Evolutionary conservation across 768 basidiomycete genomes (phyloP), one percentile per base, ranked within the genome.

Genomic region (Baorangia bicolor): DNA sequence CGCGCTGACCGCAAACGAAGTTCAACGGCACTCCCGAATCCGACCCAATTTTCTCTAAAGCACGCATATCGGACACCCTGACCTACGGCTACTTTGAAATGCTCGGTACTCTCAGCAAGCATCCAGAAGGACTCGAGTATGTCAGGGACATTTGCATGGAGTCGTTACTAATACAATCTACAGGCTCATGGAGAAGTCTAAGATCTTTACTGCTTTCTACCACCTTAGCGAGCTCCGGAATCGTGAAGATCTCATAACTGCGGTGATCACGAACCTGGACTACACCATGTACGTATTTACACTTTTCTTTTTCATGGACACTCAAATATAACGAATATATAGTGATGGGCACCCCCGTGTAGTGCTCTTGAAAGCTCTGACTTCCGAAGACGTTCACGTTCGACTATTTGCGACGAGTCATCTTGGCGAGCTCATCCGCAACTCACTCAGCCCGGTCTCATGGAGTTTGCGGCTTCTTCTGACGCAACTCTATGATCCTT

Each of bases 331-430:
- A 55, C 37, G 30, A 53, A n/a, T 34, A 39, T 37, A 37, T 28
- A 98, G 96, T 57, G 94, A 98, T 71, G 94, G 95, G 0, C 97
- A 99, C 71, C 82, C 94, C 0, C 86, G 97, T 20, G 91, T 98
- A 41, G 86, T 99, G 13, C 72, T 99, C 21, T 93, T 92, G 16
- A 98, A 98, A 67, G 92, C 95, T 0, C 75, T 99, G 46, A 98
- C 96, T 0, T 98, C 96, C 0, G 92, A 86, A 68, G 94, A 94
- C 72, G 88, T 88, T 74, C 90, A 92, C 63, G 86, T 95, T 52
- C 86, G 96, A 28, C 74, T 92, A 40, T 94, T 90, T 67, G 90
- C 96, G 0, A 98, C 96, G 1, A 83, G 83, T 58, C 90, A 94
- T 68, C 81, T 98, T 8, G 93, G 93, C 25, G 77, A 84, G 35